A percentile compares a stretch with the other conserved stretches of the same genome.
These are phyloP conservation scores for Annulohypoxylon truncatum DNA, from an alignment of 2,329 filamentous ascomycete genomes.

Conservation along the genomic window DNA sequence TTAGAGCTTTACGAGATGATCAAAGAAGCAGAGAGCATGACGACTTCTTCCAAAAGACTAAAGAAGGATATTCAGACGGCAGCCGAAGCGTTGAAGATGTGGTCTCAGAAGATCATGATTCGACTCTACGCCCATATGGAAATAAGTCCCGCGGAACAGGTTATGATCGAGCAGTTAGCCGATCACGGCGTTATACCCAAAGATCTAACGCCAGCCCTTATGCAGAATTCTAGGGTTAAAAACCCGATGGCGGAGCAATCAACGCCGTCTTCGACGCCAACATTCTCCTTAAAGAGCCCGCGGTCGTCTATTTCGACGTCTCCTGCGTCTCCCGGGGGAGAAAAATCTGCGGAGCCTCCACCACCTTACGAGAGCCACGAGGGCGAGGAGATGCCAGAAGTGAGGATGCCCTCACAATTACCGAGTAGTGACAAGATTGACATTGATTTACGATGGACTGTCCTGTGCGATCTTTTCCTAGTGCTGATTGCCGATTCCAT, in stretches of 20 bases:
- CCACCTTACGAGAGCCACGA: constrained; percentile 73
- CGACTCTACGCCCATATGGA: constrained; percentile 97
- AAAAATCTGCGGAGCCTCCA: constrained; percentile 62
- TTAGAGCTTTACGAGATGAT: constrained; percentile 84
- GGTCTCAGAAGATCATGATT: constrained; percentile 98
- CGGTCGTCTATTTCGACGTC: constrained; percentile 46
- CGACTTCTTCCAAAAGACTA: constrained; percentile 69
- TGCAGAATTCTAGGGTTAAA: constrained; percentile 91
- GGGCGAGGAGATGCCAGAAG: constrained; percentile 78
- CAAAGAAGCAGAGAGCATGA: constrained; percentile 72
- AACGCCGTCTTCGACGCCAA: constrained; percentile 41
- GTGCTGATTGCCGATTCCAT: constrained; percentile 95
- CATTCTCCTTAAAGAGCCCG: constrained; percentile 43
- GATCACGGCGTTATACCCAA: constrained; percentile 88
- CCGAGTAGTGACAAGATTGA: constrained; percentile 86
- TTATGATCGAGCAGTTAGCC: constrained; percentile 98
- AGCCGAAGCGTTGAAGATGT: constrained; percentile 88
- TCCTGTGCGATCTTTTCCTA: constrained; percentile 94
- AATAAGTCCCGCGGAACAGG: constrained; percentile 87
- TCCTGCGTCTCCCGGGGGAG: constrained; percentile 51
- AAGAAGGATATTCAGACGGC: constrained; percentile 79
- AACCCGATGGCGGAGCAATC: constrained; percentile 78
- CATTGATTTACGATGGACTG: constrained; percentile 96
- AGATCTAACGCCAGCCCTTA: constrained; percentile 86
- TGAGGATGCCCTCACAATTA: constrained; percentile 85